A percentile compares a stretch with the other conserved stretches of the same genome.
These are phyloP conservation scores for Fusarium neocosmosporiellum DNA, from an alignment of 2,329 filamentous ascomycete species.

Conservation along the genomic window DNA sequence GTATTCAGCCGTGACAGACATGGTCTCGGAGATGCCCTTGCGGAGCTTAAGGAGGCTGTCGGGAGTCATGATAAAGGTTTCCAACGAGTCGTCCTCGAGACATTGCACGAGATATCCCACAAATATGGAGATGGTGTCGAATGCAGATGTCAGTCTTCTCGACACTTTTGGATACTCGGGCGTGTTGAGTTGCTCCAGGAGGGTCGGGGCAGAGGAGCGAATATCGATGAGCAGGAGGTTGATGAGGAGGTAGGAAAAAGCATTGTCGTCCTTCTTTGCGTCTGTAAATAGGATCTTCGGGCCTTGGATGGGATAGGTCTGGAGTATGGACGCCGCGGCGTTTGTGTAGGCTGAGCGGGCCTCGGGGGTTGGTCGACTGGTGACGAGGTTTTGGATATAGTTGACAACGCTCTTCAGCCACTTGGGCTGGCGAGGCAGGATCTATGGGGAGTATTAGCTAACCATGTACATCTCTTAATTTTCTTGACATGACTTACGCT, in stretches of 20 bases:
- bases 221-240: conserved; percentile 75
- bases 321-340: conserved; percentile 67
- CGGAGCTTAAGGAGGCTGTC: conserved; percentile 71
- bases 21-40: conserved; percentile 70
- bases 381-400: conserved; percentile 65
- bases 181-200: conserved; percentile 68
- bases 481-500: conserved; percentile 53
- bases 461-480: background rate
- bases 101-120: conserved; percentile 67
- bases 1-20: conserved; percentile 72
- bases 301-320: conserved; percentile 61
- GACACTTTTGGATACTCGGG: conserved; percentile 63
- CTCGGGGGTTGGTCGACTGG: conserved; percentile 64
- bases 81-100: conserved; percentile 59
- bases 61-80: conserved; percentile 61
- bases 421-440: conserved; percentile 59
- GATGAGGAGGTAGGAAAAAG: conserved; percentile 71
- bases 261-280: conserved; percentile 56
- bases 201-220: conserved; percentile 69
- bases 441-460: conserved; percentile 49
- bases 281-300: conserved; percentile 65
- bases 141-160: conserved; percentile 67
- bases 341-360: conserved; percentile 70
- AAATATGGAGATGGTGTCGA: conserved; percentile 71
- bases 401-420: conserved; percentile 63